Conservation (phyloP, 495 filamentous ascomycete genomes). For the Hypoxylon cercidicola region DNA sequence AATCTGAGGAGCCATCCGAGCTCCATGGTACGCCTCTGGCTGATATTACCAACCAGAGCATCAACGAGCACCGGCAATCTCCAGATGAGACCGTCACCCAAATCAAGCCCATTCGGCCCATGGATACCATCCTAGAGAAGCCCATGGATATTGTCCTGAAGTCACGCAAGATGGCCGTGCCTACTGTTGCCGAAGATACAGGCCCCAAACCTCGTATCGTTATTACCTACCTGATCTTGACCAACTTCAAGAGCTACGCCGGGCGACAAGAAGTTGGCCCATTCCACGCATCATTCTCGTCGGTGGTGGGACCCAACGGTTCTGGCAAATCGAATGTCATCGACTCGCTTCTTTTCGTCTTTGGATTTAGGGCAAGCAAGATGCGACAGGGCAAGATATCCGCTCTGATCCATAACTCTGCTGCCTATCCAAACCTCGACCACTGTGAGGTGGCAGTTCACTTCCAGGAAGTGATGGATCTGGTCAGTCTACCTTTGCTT, state of each 20-base stretch:
- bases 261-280: conserved; percentile 94
- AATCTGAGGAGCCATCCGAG: conserved; percentile 55
- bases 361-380: conserved; percentile 98
- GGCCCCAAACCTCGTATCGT: conserved; percentile 86
- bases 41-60: conserved; percentile 78
- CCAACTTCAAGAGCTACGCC: conserved; percentile 98
- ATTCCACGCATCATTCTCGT: conserved; percentile 98
- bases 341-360: conserved; percentile 96
- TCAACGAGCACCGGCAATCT: conserved; percentile 61
- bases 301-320: conserved; percentile 96
- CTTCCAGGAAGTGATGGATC: conserved; percentile 93
- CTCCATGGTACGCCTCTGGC: conserved; percentile 72
- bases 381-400: conserved; percentile 99
- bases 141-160: conserved; percentile 96
- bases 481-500: conserved; percentile 49
- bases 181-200: conserved; percentile 69
- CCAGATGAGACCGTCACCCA: conserved; percentile 55
- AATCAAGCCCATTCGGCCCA: conserved; percentile 74
- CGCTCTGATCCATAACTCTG: conserved; percentile 95
- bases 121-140: conserved; percentile 80
- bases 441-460: conserved; percentile 95
- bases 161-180: conserved; percentile 75
- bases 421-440: conserved; percentile 81
- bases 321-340: conserved; percentile 99
- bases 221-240: conserved; percentile 88